Conservation (phyloP, 2,329 filamentous ascomycete genomes). For the Lasiodiplodia hormozganensis region DNA sequence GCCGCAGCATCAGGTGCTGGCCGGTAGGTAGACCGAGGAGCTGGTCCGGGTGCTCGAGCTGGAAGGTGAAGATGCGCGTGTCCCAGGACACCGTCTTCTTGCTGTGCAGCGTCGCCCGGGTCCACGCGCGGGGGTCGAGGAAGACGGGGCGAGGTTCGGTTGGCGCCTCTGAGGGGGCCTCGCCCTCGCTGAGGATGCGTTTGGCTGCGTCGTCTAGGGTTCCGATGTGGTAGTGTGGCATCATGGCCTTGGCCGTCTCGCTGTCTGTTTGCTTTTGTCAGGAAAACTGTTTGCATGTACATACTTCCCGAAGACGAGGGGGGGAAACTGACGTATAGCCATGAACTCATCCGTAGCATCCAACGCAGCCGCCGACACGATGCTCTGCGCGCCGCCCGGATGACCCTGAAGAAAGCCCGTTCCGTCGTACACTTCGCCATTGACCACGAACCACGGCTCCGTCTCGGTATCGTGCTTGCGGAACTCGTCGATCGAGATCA, state of each 20-base stretch:
- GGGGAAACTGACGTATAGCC: conserved; percentile 76
- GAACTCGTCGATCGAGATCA: conserved; percentile 75
- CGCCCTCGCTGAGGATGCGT: conserved; percentile 58
- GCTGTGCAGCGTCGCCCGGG: conserved; percentile 70
- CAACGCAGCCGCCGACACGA: conserved; percentile 79
- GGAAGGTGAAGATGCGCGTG: conserved; percentile 81
- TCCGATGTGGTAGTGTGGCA: conserved; percentile 84
- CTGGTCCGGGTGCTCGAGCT: conserved; percentile 74
- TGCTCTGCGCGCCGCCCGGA: conserved; percentile 85
- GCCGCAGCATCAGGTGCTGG: conserved; percentile 84
- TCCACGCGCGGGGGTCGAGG: conserved; percentile 75
- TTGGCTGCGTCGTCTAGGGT: conserved; percentile 69
- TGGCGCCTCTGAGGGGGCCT: conserved; percentile 46
- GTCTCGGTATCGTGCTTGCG: conserved; percentile 69
- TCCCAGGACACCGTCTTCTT: conserved; percentile 78
- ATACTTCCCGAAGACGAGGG: too few relatives aligned
- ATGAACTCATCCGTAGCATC: conserved; percentile 90
- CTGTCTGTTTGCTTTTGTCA: conserved; percentile 66
- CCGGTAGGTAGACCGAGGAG: conserved; percentile 78
- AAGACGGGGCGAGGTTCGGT: conserved; percentile 65
- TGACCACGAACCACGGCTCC: conserved; percentile 85
- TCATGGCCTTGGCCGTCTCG: conserved; percentile 91
- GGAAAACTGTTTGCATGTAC: conserved; percentile 30
- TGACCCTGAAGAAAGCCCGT: conserved; percentile 80
- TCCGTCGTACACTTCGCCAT: conserved; percentile 89